These are phyloP conservation scores for Calonectria ilicicola DNA, from an alignment of 2,329 filamentous ascomycete species.

Conservation along the genomic window DNA sequence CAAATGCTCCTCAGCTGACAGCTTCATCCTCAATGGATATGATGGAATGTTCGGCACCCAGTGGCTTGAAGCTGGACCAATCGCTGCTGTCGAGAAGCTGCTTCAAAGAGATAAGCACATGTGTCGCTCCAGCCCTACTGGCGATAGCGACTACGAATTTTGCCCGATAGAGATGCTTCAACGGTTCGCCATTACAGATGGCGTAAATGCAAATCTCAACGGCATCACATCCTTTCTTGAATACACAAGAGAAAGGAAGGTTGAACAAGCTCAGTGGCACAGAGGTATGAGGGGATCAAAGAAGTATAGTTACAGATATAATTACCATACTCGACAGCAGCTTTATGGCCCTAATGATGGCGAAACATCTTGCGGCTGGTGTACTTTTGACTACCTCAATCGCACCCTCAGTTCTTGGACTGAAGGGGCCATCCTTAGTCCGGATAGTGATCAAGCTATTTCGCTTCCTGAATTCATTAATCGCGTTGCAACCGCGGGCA, in stretches of 20 bases:
- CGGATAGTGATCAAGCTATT: slow-evolving; percentile 1
- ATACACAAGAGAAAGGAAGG: background rate
- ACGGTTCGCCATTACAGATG: background rate
- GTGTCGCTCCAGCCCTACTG: background rate
- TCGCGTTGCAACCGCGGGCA: background rate
- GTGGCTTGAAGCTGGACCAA: slow-evolving; percentile 1
- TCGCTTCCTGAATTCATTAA: slow-evolving; percentile 10
- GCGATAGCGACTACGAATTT: slow-evolving; percentile 3
- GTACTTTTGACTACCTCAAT: slow-evolving; percentile 14
- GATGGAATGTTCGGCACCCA: background rate
- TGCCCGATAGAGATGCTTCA: slow-evolving; percentile 6
- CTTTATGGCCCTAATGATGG: background rate
- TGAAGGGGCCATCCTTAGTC: background rate
- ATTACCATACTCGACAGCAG: slow-evolving; percentile 5
- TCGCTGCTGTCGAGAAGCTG: slow-evolving; percentile 3
- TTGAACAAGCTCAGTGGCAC: background rate
- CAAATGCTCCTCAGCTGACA: slow-evolving; percentile 2
- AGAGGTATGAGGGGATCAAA: background rate
- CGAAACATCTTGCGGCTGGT: slow-evolving; percentile 10
- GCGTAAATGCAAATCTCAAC: background rate
- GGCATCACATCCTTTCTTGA: background rate
- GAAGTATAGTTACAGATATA: background rate
- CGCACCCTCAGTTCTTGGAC: slow-evolving; percentile 11
- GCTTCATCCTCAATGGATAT: slow-evolving; percentile 1
- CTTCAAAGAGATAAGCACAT: background rate